Conservation (phyloP, 129 eudicot genomes). For the Apium graveolens region DNA sequence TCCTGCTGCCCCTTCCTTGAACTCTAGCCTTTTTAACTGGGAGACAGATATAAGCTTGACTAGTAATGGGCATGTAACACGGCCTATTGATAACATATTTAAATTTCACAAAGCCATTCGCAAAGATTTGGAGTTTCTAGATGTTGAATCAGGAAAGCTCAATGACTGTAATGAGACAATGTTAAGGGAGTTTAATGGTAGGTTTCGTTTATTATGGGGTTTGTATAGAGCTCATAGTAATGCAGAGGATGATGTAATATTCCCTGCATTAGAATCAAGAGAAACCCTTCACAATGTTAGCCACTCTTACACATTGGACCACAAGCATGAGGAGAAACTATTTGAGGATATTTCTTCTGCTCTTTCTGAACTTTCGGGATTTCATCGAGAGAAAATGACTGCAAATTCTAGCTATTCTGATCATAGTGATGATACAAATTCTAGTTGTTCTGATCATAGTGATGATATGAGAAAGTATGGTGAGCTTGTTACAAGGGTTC, state of each 20-base stretch:
- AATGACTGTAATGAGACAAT: constrained; percentile 32
- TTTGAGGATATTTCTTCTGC: constrained; percentile 40
- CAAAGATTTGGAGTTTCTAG: constrained; percentile 47
- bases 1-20: constrained; percentile 38
- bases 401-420: constrained; percentile 9
- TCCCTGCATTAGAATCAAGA: constrained; percentile 43
- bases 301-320: constrained; percentile 42
- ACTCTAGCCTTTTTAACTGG: constrained; percentile 47
- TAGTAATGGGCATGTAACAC: constrained; percentile 11
- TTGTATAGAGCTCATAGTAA: constrained; percentile 45
- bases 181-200: constrained; percentile 32
- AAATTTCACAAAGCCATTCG: constrained; percentile 46
- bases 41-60: constrained; percentile 33
- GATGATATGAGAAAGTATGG: constrained; percentile 23
- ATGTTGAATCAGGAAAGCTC: constrained; percentile 41
- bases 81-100: constrained; percentile 41
- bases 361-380: constrained; percentile 29
- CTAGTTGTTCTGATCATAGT: constrained; percentile 4
- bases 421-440: constrained; percentile 7
- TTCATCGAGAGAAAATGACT: constrained; percentile 13
- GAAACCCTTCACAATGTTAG: constrained; percentile 45
- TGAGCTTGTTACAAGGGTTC: constrained; percentile 40
- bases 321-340: constrained; percentile 40
- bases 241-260: constrained; percentile 46
- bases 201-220: constrained; percentile 45